phyloP scores from a whole-genome alignment of 352 stramenopile genomes.

The Pythium rhizo-oryzae region DNA sequence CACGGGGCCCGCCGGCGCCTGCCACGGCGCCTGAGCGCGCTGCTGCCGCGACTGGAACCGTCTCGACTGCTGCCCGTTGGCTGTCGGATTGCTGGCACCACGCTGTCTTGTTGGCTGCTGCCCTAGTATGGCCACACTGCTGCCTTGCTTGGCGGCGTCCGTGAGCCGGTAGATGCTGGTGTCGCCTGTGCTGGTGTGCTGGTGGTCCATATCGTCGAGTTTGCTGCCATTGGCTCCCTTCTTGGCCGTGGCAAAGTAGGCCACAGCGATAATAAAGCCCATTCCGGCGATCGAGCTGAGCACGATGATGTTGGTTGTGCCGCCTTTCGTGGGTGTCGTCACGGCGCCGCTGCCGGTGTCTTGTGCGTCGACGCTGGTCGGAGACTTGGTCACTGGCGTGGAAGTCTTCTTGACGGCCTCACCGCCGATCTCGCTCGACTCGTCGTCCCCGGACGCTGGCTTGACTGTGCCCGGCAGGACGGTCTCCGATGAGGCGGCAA shows the following conservation, averaged over 20 bases:
- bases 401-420: background rate
- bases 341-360: background rate
- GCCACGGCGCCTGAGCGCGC: background rate
- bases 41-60: slow-evolving; percentile 1
- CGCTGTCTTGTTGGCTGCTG: background rate
- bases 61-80: background rate
- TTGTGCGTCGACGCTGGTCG: slow-evolving; percentile 3
- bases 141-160: slow-evolving; percentile 5
- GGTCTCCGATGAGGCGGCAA: background rate
- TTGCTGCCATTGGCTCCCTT: slow-evolving; percentile 6
- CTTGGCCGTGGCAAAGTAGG: slow-evolving; percentile 9
- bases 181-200: background rate
- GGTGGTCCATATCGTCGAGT: background rate
- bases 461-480: slow-evolving; percentile 7
- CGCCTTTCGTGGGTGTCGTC: background rate
- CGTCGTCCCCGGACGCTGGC: background rate
- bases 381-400: background rate
- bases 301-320: slow-evolving; percentile 20
- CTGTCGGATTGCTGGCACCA: background rate
- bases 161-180: slow-evolving; percentile 21
- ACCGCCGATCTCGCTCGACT: background rate
- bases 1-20: background rate
- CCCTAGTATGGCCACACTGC: background rate
- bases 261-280: slow-evolving; percentile 18
- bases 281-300: slow-evolving; percentile 11